These are phyloP conservation scores for Calonectria pseudoreteaudii DNA, from an alignment of 2,329 filamentous ascomycete species.

Conservation along the genomic window DNA sequence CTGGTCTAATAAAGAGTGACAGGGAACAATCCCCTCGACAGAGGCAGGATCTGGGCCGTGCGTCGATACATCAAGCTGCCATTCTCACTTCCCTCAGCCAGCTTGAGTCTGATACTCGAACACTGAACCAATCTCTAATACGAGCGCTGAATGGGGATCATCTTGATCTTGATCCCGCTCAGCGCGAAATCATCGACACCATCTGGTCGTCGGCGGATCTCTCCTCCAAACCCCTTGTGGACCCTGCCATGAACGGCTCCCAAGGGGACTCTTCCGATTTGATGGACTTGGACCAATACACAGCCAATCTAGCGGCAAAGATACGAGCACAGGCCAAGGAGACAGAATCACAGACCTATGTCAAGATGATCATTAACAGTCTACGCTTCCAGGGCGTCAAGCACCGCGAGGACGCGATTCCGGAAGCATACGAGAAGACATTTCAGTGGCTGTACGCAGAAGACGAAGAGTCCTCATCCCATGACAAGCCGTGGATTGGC, in stretches of 20 bases:
- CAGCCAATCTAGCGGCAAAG: not conserved
- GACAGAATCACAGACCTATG: not conserved
- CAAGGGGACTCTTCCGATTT: not conserved
- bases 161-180: not conserved
- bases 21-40: not conserved
- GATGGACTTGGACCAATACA: not conserved
- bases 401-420: slow-evolving; percentile 22
- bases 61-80: not conserved
- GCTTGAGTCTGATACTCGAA: not conserved
- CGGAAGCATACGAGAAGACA: slow-evolving; percentile 19
- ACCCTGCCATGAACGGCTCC: not conserved
- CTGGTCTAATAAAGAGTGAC: not conserved
- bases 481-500: not conserved
- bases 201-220: not conserved
- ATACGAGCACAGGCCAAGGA: not conserved
- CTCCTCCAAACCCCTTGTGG: not conserved
- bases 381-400: slow-evolving; percentile 22
- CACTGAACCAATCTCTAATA: not conserved
- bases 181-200: not conserved
- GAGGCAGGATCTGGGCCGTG: not conserved
- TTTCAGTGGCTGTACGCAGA: slow-evolving; percentile 24
- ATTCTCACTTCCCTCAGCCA: not conserved
- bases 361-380: not conserved
- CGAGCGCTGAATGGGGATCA: not conserved
- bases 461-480: not conserved